These are phyloP conservation scores for Colletotrichum tamarilloi DNA, from an alignment of 2,329 filamentous ascomycete species.

Conservation along the genomic window DNA sequence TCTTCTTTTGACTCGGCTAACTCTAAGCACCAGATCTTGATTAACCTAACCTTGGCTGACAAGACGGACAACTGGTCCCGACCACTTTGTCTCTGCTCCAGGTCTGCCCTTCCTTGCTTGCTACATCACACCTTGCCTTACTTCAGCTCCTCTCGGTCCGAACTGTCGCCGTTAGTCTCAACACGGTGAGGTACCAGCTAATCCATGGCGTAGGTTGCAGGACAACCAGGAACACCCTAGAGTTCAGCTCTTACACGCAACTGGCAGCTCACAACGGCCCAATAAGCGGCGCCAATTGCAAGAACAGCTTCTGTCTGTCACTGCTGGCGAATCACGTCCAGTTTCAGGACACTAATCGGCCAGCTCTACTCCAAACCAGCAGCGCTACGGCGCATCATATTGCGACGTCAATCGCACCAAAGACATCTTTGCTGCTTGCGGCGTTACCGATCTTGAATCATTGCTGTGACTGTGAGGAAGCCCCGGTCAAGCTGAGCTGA, in stretches of 20 bases:
- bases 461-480: not conserved
- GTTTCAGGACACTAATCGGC: conserved; percentile 27
- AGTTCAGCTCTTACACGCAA: not conserved
- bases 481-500: conserved; percentile 21
- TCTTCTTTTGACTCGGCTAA: conserved; percentile 13
- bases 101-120: too few relatives aligned
- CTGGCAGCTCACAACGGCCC: conserved; percentile 14
- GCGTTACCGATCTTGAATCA: not conserved
- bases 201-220: not conserved
- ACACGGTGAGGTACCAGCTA: not conserved
- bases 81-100: not conserved
- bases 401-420: conserved; percentile 20
- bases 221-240: not conserved
- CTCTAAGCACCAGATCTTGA: not conserved
- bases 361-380: conserved; percentile 19
- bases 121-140: not conserved
- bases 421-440: not conserved
- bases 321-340: conserved; percentile 20
- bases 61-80: not conserved
- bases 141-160: conserved; percentile 10
- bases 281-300: conserved; percentile 30
- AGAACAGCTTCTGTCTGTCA: conserved; percentile 4
- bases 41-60: not conserved
- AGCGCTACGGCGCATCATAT: conserved; percentile 10
- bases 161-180: conserved; percentile 9